These are phyloP conservation scores for Hericium rajendrae DNA, from an alignment of 768 basidiomycete species.

Conservation along the genomic window DNA sequence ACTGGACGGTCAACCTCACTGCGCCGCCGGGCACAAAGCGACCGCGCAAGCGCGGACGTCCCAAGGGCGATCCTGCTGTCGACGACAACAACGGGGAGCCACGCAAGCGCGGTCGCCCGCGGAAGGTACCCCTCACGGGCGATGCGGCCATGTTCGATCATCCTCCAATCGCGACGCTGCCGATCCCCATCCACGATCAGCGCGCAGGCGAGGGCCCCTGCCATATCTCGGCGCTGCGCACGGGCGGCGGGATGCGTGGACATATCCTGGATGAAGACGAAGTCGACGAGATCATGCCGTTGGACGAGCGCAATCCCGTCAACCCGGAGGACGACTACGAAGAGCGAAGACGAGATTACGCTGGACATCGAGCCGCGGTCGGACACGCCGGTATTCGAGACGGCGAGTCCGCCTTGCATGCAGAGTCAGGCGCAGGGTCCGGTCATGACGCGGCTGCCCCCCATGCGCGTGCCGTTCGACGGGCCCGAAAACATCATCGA, in stretches of 20 bases:
- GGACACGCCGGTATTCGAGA: conserved; percentile 19
- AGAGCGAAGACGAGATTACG: conserved; percentile 58
- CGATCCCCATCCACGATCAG: conserved; percentile 3
- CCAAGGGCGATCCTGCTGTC: conserved; percentile 34
- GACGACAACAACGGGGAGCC: conserved; percentile 8
- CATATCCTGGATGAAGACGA: conserved; percentile 25
- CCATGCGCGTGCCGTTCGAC: background rate
- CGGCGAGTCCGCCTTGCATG: conserved; percentile 1
- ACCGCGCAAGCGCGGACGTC: conserved; percentile 68
- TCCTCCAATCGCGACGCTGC: conserved; percentile 5
- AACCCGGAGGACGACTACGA: conserved; percentile 36
- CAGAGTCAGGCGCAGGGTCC: background rate
- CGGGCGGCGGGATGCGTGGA: conserved; percentile 4
- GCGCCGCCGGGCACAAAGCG: conserved; percentile 85
- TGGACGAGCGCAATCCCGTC: conserved; percentile 20
- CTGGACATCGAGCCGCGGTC: conserved; percentile 16
- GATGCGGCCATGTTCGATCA: conserved; percentile 1
- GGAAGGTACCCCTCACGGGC: conserved; percentile 6
- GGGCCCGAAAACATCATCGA: conserved; percentile 34
- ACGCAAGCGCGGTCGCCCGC: conserved; percentile 16
- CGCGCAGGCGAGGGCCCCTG: background rate
- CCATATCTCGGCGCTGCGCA: conserved; percentile 19
- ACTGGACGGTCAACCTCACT: conserved; percentile 81
- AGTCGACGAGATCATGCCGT: conserved; percentile 26
- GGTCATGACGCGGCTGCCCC: background rate